A percentile compares a stretch with the other conserved stretches of the same genome.
Evolutionary conservation across 2,329 filamentous ascomycete genomes (phyloP).

Genomic region (Pseudohalonectria lignicola): DNA sequence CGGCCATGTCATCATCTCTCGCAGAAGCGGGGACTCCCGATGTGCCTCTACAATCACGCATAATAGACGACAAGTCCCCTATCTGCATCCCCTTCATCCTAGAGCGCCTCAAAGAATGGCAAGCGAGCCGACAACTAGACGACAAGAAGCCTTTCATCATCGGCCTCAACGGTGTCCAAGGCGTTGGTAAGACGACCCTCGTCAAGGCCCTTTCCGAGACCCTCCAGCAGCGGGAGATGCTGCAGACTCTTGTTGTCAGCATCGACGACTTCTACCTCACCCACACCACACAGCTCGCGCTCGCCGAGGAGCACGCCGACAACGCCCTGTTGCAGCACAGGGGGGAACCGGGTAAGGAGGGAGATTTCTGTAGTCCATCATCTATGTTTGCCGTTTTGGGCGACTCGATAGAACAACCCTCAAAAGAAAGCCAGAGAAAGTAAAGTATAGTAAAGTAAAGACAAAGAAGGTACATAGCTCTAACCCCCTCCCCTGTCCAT

Average conservation of each 20-base stretch:
- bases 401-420: no score
- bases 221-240: conserved; percentile 43
- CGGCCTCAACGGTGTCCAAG: conserved; percentile 85
- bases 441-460: no score
- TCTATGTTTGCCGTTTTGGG: no score
- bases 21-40: conserved; percentile 14
- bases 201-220: conserved; percentile 55
- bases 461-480: no score
- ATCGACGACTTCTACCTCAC: conserved; percentile 86
- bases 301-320: conserved; percentile 52
- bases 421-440: no score
- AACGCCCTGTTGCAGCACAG: conserved; percentile 73
- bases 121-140: conserved; percentile 3
- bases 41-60: conserved; percentile 20
- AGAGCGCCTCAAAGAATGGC: conserved; percentile 29
- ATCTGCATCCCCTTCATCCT: conserved; percentile 70
- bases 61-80: conserved; percentile 68
- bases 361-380: conserved; percentile 3
- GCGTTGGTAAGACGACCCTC: conserved; percentile 84
- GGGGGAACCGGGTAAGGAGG: conserved; percentile 60
- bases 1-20: no score
- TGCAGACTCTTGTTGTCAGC: conserved; percentile 61
- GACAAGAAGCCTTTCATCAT: conserved; percentile 61
- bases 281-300: conserved; percentile 53
- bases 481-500: no score